These are phyloP conservation scores for Apium graveolens DNA, from an alignment of 129 eudicot species.

Conservation along the genomic window DNA sequence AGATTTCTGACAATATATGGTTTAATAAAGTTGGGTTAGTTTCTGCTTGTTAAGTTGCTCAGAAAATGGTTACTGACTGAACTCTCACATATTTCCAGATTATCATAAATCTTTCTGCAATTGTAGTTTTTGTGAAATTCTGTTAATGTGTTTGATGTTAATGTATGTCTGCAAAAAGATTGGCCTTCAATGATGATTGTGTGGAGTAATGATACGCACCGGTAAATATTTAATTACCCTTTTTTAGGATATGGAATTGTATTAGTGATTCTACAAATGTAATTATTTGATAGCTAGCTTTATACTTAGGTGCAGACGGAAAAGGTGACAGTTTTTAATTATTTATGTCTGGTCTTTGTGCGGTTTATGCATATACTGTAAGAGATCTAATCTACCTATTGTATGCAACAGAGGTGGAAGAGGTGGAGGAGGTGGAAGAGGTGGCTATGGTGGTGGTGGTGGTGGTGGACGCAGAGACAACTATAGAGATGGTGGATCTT, in stretches of 20 bases:
- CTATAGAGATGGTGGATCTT: conserved; percentile 60
- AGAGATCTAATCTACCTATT: not conserved
- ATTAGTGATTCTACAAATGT: not conserved
- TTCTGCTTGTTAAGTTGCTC: too few relatives aligned
- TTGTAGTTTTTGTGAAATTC: not conserved
- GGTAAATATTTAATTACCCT: too few relatives aligned
- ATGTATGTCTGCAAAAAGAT: too few relatives aligned
- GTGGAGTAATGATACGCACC: not conserved
- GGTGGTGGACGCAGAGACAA: conserved; percentile 76
- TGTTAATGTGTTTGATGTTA: not conserved
- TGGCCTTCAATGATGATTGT: too few relatives aligned
- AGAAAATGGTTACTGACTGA: too few relatives aligned
- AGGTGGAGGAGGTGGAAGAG: conserved; percentile 43
- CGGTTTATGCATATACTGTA: not conserved
- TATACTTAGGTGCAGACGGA: too few relatives aligned
- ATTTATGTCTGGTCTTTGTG: not conserved
- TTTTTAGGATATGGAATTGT: not conserved
- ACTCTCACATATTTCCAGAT: not conserved
- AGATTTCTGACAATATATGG: not conserved
- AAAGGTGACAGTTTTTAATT: too few relatives aligned
- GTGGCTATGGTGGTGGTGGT: conserved; percentile 44
- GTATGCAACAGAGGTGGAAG: conserved; percentile 39
- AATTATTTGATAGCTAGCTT: not conserved
- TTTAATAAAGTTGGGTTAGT: too few relatives aligned
- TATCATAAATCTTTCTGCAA: not conserved